A percentile compares a stretch with the other conserved stretches of the same genome.
Evolutionary conservation across 2,329 filamentous ascomycete genomes (phyloP).

Genomic region (Ophiocordyceps robertsii): DNA sequence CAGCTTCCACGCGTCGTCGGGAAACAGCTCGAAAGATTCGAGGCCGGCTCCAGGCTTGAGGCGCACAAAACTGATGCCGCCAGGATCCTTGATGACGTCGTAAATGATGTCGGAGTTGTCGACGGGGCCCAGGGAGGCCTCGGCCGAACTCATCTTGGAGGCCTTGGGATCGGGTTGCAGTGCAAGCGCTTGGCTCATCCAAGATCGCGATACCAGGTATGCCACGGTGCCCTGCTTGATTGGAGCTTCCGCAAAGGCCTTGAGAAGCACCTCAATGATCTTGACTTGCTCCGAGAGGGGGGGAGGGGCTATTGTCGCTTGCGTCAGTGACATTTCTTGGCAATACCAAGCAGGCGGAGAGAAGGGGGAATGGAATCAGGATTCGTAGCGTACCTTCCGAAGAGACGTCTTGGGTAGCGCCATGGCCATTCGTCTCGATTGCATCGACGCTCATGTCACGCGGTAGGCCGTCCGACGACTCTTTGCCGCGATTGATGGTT

Average conservation of each 20-base stretch:
- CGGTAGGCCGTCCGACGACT: constrained; percentile 11
- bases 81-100: constrained; percentile 38
- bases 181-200: constrained; percentile 62
- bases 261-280: constrained; percentile 50
- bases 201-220: constrained; percentile 65
- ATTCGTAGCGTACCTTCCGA: constrained; percentile 13
- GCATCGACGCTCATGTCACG: constrained; percentile 28
- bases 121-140: constrained; percentile 58
- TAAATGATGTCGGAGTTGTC: constrained; percentile 77
- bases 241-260: constrained; percentile 35
- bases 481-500: constrained; percentile 8
- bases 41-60: constrained; percentile 54
- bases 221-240: constrained; percentile 60
- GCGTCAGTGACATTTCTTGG: too few species aligned
- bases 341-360: neutral
- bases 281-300: constrained; percentile 50
- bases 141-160: constrained; percentile 43
- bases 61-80: constrained; percentile 50
- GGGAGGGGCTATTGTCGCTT: constrained; percentile 14
- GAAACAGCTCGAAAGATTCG: constrained; percentile 67
- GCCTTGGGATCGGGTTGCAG: constrained; percentile 45
- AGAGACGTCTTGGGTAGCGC: constrained; percentile 4
- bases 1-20: constrained; percentile 67
- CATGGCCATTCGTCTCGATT: constrained; percentile 13
- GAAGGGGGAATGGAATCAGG: neutral